Percentiles rank a stretch among this genome's conserved stretches.
These are phyloP conservation scores for Pueraria montana DNA, from an alignment of 306 rosid species.

Conservation along the genomic window DNA sequence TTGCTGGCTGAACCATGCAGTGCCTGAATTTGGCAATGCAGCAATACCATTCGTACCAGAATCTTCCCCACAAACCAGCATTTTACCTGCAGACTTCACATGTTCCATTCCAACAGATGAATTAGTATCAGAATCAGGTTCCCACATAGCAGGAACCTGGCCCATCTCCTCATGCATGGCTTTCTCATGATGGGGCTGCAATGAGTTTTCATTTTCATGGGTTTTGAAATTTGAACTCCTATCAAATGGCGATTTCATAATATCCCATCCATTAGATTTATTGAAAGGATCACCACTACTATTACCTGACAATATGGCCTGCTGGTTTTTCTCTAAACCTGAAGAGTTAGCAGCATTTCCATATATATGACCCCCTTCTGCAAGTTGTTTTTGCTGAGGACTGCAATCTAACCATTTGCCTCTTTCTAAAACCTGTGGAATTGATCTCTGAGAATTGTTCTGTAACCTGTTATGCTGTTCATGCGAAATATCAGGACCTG, in stretches of 20 bases:
- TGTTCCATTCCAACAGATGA: slow-evolving; percentile 64
- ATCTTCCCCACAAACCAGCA: slow-evolving; percentile 63
- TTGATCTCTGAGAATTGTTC: slow-evolving; percentile 57
- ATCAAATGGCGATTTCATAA: slow-evolving; percentile 64
- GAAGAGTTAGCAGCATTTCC: slow-evolving; percentile 58
- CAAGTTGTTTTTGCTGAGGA: slow-evolving; percentile 64
- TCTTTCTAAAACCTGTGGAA: slow-evolving; percentile 66
- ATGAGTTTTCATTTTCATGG: slow-evolving; percentile 62
- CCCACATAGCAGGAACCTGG: slow-evolving; percentile 64
- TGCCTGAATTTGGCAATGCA: slow-evolving; percentile 61
- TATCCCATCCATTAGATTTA: slow-evolving; percentile 82
- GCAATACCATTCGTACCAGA: slow-evolving; percentile 57
- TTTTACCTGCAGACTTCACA: slow-evolving; percentile 62
- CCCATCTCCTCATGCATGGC: slow-evolving; percentile 66
- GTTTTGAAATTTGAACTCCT: slow-evolving; percentile 60
- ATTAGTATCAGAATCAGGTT: slow-evolving; percentile 60
- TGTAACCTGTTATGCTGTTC: slow-evolving; percentile 65
- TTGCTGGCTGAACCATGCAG: slow-evolving; percentile 65
- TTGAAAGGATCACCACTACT: slow-evolving; percentile 64
- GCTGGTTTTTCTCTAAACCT: slow-evolving; percentile 50
- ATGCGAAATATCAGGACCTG: slow-evolving; percentile 57
- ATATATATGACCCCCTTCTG: slow-evolving; percentile 63
- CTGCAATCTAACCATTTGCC: slow-evolving; percentile 78
- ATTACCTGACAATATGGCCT: slow-evolving; percentile 45
- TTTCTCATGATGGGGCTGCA: slow-evolving; percentile 59